Conservation (phyloP, 2,329 filamentous ascomycete species). For the Colletotrichum sp. region DNA sequence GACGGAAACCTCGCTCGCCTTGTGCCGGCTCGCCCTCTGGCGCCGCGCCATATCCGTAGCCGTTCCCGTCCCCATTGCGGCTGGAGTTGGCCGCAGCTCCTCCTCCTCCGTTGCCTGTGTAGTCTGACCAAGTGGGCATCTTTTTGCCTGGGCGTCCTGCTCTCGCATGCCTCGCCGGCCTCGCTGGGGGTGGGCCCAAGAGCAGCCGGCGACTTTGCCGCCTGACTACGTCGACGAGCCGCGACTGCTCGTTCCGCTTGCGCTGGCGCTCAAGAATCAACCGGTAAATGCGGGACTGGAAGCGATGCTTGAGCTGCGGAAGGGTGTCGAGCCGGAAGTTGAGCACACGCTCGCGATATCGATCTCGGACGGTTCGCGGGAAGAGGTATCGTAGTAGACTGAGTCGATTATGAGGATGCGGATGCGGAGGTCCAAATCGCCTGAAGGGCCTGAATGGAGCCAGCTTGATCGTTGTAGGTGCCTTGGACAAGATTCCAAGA, state of each 20-base stretch:
- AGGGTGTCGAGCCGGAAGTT: slow-evolving; percentile 78
- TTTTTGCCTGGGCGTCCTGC: slow-evolving; percentile 24
- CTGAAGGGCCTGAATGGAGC: slow-evolving; percentile 48
- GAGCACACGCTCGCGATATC: slow-evolving; percentile 70
- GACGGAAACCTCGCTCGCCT: slow-evolving; percentile 71
- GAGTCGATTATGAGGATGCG: slow-evolving; percentile 46
- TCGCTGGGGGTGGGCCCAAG: slow-evolving; percentile 39
- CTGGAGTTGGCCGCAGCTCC: not conserved
- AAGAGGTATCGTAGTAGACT: slow-evolving; percentile 71
- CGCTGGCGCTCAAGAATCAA: slow-evolving; percentile 72
- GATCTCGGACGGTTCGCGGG: slow-evolving; percentile 65
- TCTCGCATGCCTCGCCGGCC: slow-evolving; percentile 34
- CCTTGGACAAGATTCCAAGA: slow-evolving; percentile 19
- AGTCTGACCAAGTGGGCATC: slow-evolving; percentile 25
- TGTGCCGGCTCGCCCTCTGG: slow-evolving; percentile 31
- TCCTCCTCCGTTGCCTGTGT: slow-evolving; percentile 15
- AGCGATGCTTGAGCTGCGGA: slow-evolving; percentile 70
- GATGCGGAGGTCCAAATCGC: slow-evolving; percentile 42
- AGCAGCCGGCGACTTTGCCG: slow-evolving; percentile 51
- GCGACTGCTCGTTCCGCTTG: slow-evolving; percentile 53
- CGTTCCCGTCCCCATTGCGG: slow-evolving; percentile 24
- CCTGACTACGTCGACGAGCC: slow-evolving; percentile 48
- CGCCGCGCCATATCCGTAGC: slow-evolving; percentile 36
- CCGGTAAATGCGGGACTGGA: slow-evolving; percentile 79
- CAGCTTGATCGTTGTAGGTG: slow-evolving; percentile 38